Evolutionary conservation across 257 asterid genomes (phyloP).

Genomic region (Catharanthus roseus): DNA sequence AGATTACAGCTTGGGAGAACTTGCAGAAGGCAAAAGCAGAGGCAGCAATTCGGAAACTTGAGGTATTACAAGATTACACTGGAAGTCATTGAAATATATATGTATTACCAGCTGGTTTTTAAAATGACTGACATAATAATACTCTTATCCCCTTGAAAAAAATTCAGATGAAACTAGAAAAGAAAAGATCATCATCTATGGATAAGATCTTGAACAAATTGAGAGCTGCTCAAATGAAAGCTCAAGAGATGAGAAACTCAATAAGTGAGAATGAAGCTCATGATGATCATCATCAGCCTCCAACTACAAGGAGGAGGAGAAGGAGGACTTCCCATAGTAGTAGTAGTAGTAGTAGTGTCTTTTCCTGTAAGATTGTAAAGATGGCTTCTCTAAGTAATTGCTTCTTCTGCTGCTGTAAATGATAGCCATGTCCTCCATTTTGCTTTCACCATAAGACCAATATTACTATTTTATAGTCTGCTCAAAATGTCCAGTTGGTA

Average conservation of each 20-base stretch:
- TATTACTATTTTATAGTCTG: too few relatives aligned
- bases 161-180: slow-evolving; percentile 66
- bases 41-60: slow-evolving; percentile 32
- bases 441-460: background rate
- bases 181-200: slow-evolving; percentile 61
- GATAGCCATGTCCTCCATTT: background rate
- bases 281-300: slow-evolving; percentile 24
- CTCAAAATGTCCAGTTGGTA: too few relatives aligned
- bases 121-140: too few relatives aligned
- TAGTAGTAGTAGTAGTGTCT: slow-evolving; percentile 17
- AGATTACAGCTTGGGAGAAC: slow-evolving; percentile 36
- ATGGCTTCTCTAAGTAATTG: slow-evolving; percentile 33
- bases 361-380: slow-evolving; percentile 24
- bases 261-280: slow-evolving; percentile 22
- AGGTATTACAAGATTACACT: slow-evolving; percentile 13
- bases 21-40: slow-evolving; percentile 40
- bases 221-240: slow-evolving; percentile 47
- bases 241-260: slow-evolving; percentile 54
- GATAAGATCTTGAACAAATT: slow-evolving; percentile 62
- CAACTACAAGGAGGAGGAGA: too few relatives aligned
- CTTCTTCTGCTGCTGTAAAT: slow-evolving; percentile 36
- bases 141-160: background rate
- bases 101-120: background rate
- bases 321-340: slow-evolving; percentile 11
- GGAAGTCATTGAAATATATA: background rate